Evolutionary conservation across 768 basidiomycete species (phyloP), one percentile per base, ranked within the genome.

Genomic region (Pleurotus djamor): DNA sequence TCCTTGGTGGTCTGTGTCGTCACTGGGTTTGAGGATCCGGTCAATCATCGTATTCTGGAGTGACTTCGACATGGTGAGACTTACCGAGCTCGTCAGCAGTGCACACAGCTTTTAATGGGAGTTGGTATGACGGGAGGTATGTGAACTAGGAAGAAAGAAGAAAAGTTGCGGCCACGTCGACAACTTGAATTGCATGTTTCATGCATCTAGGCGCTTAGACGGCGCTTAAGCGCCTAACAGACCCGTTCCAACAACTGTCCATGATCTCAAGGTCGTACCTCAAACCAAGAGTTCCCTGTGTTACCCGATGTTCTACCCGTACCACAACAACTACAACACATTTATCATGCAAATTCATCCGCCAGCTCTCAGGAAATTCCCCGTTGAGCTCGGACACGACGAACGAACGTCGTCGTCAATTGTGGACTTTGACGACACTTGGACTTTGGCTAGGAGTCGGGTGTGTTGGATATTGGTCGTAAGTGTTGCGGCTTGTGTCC

Each of bases 41-140:
- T 56, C 54, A 45, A 56, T 56, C 54, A 56, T 56, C 17, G 54
- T 56, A n/a, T 56, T 56, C 38, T 56, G 54, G 4, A 56, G 54
- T 21, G 54, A 56, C 38, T 56, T 56, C 5, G 54, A 56, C 54
- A 56, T 56, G 54, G 41, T 44, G 13, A 41, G 14, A 37, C 54
- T 43, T 56, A 56, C 54, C 41, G 17, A 13, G 37, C 13, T 17
- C 10, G 41, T 28, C 28, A 38, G 16, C 16, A 28, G 41, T 17
- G 41, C 12, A 4, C 16, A 17, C 21, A 32, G 37, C 21, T 38
- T 56, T 56, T 56, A 37, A 44, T 17, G 41, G 14, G 38, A 9
- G 12, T 32, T 32, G 41, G 13, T 21, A 38, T 56, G 54, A 56
- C 54, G 54, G 54, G 17, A 21, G 16, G 54, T 56, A 56, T 56